These are phyloP conservation scores for Hypoxylon sp. DNA, from an alignment of 2,329 filamentous ascomycete species.

Conservation along the genomic window DNA sequence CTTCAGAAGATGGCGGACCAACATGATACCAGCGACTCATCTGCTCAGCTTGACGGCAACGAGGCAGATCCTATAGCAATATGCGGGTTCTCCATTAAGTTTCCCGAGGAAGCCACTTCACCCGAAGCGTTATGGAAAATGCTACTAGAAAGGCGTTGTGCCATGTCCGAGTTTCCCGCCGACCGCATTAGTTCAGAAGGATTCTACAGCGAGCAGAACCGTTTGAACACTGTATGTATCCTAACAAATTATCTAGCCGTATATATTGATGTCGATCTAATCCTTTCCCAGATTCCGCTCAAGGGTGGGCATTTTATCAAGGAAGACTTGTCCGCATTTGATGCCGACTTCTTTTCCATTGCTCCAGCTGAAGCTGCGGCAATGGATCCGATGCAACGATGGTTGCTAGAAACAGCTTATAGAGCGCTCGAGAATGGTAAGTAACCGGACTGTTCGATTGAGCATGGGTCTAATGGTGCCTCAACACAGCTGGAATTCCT, in stretches of 20 bases:
- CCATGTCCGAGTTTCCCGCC: conserved; percentile 10
- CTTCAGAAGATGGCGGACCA: too few species aligned
- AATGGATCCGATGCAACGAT: conserved; percentile 32
- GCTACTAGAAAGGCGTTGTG: conserved; percentile 14
- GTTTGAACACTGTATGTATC: neutral
- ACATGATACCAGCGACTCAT: neutral
- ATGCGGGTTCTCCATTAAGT: conserved; percentile 18
- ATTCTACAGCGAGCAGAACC: conserved; percentile 3
- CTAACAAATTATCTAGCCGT: too few species aligned
- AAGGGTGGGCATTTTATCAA: conserved; percentile 18
- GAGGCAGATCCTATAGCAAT: conserved; percentile 9
- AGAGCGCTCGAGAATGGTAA: conserved; percentile 35
- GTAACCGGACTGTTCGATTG: too few species aligned
- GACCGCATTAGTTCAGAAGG: conserved; percentile 10
- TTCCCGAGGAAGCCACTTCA: conserved; percentile 21
- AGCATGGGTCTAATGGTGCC: too few species aligned
- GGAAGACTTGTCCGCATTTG: conserved; percentile 13
- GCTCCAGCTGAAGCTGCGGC: conserved; percentile 30
- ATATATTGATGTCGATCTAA: too few species aligned
- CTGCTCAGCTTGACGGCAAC: conserved; percentile 3
- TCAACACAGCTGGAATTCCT: conserved; percentile 27
- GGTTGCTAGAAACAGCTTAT: conserved; percentile 36
- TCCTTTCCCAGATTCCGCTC: neutral
- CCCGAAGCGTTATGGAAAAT: conserved; percentile 23
- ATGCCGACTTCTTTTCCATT: conserved; percentile 29